A percentile compares a stretch with the other conserved stretches of the same genome.
phyloP scores from a whole-genome alignment of 2,329 filamentous ascomycete genomes.

The Periconia digitata region DNA sequence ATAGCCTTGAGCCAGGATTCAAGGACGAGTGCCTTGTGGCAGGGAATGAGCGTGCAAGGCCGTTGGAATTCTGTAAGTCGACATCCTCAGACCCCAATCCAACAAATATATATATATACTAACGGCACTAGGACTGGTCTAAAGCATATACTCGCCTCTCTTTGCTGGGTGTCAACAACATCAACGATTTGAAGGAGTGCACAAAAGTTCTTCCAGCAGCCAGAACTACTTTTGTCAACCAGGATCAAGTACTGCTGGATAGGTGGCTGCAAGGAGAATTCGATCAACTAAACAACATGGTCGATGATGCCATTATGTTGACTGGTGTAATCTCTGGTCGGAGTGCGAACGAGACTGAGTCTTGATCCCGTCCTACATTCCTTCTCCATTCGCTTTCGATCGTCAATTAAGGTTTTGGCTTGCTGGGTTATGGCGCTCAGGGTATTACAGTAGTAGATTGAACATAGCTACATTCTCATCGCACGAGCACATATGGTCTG shows the following conservation, averaged over 20 bases:
- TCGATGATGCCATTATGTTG: slow-evolving; percentile 37
- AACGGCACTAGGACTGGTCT: slow-evolving; percentile 40
- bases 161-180: slow-evolving; percentile 56
- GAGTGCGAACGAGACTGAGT: not conserved
- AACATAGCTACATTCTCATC: too few relatives aligned
- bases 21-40: slow-evolving; percentile 29
- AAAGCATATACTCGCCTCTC: slow-evolving; percentile 54
- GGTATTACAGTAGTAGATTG: too few relatives aligned
- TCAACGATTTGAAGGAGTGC: slow-evolving; percentile 57
- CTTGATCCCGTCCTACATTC: too few relatives aligned
- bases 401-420: too few relatives aligned
- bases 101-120: slow-evolving; percentile 19
- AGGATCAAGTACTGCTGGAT: slow-evolving; percentile 32
- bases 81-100: not conserved
- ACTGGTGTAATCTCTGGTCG: slow-evolving; percentile 21
- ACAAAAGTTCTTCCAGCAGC: slow-evolving; percentile 49
- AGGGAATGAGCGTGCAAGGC: slow-evolving; percentile 12
- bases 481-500: too few relatives aligned
- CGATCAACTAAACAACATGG: slow-evolving; percentile 35
- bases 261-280: slow-evolving; percentile 36
- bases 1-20: slow-evolving; percentile 30
- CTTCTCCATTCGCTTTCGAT: too few relatives aligned
- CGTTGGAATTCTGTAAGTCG: slow-evolving; percentile 14
- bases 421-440: too few relatives aligned
- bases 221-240: slow-evolving; percentile 23